Base-by-base conservation (phyloP, 805 yeast genomes). In the Wickerhamiella hasegawae region DNA sequence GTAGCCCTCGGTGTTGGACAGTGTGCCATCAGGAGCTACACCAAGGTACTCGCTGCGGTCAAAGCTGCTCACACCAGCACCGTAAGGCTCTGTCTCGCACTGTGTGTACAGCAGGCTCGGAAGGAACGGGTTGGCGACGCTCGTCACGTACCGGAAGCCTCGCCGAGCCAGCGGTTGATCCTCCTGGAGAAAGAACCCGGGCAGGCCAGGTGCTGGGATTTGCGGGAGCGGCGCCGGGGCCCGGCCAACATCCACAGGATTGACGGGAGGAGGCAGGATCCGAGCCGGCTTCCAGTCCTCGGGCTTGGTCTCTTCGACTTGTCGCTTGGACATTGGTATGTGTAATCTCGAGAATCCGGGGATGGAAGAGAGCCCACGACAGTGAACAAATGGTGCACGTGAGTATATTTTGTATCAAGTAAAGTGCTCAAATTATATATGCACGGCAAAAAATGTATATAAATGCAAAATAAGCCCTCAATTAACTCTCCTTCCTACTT, bases 81-180 rank as follows among this genome's bases (percentile, higher is more conserved):
- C 41, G 48, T 53, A 74, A 2, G 93, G 94, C 1, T 76, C 76
- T 5, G 76, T 53, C 37, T 85, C 95, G 0, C 82, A 70, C 1
- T 83, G 71, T 26, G 77, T 62, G 49, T 79, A 84, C 44, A 74
- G 62, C 21, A 71, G 58, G 9, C 76, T 64, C 2, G 58, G 53
- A 37, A 82, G 66, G 1, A 49, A 46, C 2, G 79, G 76, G 15
- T 42, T 44, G 0, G 92, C 84, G 3, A 74, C 64, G 49, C 94
- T 81, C n/a, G 84, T 74, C 32, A 70, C 63, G 53, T 85, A 85
- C 41, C 82, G 73, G 59, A 76, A 85, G 1, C 92, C 87, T 34
- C 92, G 58, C 45, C 72, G 69, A 51, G 83, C 83, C 45, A 68
- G 62, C 0, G 96, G 95, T 33, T 73, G 69, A 37, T 84, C 95